Evolutionary conservation across 352 stramenopile genomes (phyloP).

Genomic region (Phytophthora crassamura): DNA sequence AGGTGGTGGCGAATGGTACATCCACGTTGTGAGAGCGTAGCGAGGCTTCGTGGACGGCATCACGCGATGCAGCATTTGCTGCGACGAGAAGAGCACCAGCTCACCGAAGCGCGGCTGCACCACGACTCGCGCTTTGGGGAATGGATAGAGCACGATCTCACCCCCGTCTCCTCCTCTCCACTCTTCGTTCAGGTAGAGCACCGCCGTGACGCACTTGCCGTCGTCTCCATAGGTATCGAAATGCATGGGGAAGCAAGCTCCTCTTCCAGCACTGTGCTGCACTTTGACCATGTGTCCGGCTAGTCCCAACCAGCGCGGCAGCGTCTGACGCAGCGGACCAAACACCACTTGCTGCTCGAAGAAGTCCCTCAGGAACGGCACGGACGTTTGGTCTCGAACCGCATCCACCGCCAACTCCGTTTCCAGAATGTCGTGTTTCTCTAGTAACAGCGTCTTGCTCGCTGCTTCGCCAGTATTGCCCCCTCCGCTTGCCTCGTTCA

Average conservation of each 20-base stretch:
- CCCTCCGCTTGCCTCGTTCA: slow-evolving; percentile 23
- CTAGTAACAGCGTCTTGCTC: slow-evolving; percentile 56
- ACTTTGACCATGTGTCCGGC: slow-evolving; percentile 76
- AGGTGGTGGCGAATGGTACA: slow-evolving; percentile 49
- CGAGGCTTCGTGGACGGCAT: slow-evolving; percentile 53
- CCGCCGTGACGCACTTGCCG: slow-evolving; percentile 82
- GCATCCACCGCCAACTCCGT: slow-evolving; percentile 71
- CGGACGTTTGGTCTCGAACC: slow-evolving; percentile 34
- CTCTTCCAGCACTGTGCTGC: slow-evolving; percentile 77
- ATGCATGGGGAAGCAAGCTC: slow-evolving; percentile 87
- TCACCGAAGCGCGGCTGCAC: slow-evolving; percentile 66
- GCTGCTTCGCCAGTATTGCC: slow-evolving; percentile 4
- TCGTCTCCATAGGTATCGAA: slow-evolving; percentile 88
- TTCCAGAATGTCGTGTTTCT: slow-evolving; percentile 86
- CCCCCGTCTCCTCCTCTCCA: slow-evolving; percentile 79
- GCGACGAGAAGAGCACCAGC: slow-evolving; percentile 81
- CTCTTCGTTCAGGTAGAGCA: slow-evolving; percentile 86
- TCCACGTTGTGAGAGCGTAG: slow-evolving; percentile 77
- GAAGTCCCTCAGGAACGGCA: slow-evolving; percentile 58
- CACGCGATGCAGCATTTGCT: slow-evolving; percentile 85
- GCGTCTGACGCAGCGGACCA: slow-evolving; percentile 33
- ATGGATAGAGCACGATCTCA: slow-evolving; percentile 86
- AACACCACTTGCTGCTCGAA: slow-evolving; percentile 74
- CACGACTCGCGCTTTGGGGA: slow-evolving; percentile 57
- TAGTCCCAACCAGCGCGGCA: slow-evolving; percentile 56